These are phyloP conservation scores for Fusarium acutatum DNA, from an alignment of 2,329 filamentous ascomycete species.

Conservation along the genomic window DNA sequence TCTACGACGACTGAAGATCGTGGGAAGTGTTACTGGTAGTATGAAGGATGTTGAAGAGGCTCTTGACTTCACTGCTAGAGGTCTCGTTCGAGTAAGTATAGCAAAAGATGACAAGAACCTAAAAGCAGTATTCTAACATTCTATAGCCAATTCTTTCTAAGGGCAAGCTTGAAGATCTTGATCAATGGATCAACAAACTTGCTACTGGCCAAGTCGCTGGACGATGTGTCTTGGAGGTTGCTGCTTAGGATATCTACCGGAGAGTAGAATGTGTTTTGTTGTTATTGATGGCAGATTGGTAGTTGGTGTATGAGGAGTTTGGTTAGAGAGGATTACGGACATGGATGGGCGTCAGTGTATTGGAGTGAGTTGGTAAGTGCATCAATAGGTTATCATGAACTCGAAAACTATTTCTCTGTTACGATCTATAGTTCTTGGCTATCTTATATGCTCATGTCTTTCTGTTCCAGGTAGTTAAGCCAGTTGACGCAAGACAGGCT, in stretches of 20 bases:
- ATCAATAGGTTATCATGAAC: too few species aligned
- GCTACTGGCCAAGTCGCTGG: constrained; percentile 34
- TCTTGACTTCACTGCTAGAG: constrained; percentile 39
- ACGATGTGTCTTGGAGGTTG: constrained; percentile 34
- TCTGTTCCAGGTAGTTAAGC: too few species aligned
- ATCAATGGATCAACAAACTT: constrained; percentile 36
- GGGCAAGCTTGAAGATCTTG: constrained; percentile 39
- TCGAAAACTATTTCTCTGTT: too few species aligned
- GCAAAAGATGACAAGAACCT: fast-evolving
- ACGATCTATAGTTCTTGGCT: too few species aligned
- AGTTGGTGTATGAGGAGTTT: background rate
- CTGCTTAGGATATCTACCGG: background rate
- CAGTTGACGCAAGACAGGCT: too few species aligned
- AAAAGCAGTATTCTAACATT: background rate
- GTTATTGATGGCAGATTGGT: fast-evolving
- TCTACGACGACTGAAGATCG: constrained; percentile 32
- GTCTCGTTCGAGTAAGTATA: constrained; percentile 30
- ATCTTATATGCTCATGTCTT: too few species aligned
- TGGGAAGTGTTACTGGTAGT: constrained; percentile 36
- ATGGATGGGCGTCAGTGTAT: too few species aligned
- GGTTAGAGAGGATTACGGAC: background rate
- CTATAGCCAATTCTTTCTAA: constrained; percentile 34
- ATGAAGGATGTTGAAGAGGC: constrained; percentile 40
- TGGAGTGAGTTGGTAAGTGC: background rate
- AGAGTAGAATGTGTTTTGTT: fast-evolving